Base-by-base conservation (phyloP, 352 stramenopile genomes). In the Blastocystis sp. region DNA sequence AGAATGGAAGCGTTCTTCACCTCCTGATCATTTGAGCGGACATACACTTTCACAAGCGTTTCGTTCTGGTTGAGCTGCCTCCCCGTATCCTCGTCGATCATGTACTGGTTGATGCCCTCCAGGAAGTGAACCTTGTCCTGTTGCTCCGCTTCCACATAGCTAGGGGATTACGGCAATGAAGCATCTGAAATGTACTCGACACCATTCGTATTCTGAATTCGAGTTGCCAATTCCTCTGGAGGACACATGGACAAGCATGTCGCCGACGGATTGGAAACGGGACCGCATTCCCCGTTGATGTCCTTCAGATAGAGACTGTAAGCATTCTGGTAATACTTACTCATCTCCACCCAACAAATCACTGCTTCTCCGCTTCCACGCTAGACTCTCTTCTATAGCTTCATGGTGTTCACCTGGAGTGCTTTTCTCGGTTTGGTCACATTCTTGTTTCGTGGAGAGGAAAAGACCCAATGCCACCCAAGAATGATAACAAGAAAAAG, bases 261-360 rank as follows among this genome's bases (percentile, higher is more conserved):
- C 2, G 74, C 74, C 5, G 74, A 84, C 17, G 40, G 28, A 23
- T 84, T 84, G 17, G 74, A 28, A 59, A 84, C 17, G 7, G 40
- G 45, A 21, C 74, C 74, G 48, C 52, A 69, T 48, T 66, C 56
- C 14, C 56, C 56, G 17, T 56, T 52, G 1, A 56, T 67, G 66
- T 84, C 74, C 34, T 67, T 23, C 34, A 61, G 48, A 28, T 67
- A 62, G 40, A 84, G 74, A 59, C 60, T 45, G 66, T 84, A 84
- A 41, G 74, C 74, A 67, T 84, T 67, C 23, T 41, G 52, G 48
- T 70, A 84, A 48, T 84, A 84, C 56, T 84, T 84, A 48, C 74
- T 84, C 56, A 69, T 67, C 34, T 70, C 23, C 34, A 21, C 28
- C 3, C 21, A 69, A 77, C 23, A 81, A 52, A 5, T 28, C 19